phyloP scores from a whole-genome alignment of 306 rosid genomes.

The Ochetophila trinervis region DNA sequence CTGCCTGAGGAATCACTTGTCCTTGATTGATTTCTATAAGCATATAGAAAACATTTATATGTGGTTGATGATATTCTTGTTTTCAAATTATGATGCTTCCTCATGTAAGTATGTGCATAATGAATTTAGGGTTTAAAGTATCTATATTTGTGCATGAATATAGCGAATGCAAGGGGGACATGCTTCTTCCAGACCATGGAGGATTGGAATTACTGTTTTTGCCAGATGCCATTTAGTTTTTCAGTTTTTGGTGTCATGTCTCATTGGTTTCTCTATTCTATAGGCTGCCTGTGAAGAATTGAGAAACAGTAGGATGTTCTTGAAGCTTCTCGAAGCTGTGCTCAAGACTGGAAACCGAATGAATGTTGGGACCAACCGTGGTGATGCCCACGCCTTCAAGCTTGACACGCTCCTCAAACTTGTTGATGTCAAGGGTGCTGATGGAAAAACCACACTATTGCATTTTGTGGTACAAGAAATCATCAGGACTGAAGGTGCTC shows the following conservation, averaged over 20 bases:
- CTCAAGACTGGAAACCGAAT: constrained; percentile 95
- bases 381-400: constrained; percentile 96
- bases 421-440: constrained; percentile 83
- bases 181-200: no score
- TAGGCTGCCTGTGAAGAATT: constrained; percentile 92
- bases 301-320: constrained; percentile 86
- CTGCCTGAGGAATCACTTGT: no score
- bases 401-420: constrained; percentile 98
- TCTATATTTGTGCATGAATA: no score
- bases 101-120: no score
- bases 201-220: no score
- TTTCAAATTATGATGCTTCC: no score
- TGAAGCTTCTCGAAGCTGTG: constrained; percentile 93
- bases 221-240: neutral
- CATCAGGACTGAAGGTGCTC: constrained; percentile 83
- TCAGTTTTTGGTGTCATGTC: constrained; percentile 1
- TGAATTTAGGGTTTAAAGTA: no score
- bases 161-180: no score
- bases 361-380: constrained; percentile 97
- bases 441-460: constrained; percentile 86
- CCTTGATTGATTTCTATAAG: no score
- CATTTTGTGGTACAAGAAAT: constrained; percentile 98
- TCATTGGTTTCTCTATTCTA: constrained; percentile 5
- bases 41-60: no score
- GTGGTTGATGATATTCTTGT: no score